Conservation (phyloP, 2,329 filamentous ascomycete genomes). For the Xylaria sp. region DNA sequence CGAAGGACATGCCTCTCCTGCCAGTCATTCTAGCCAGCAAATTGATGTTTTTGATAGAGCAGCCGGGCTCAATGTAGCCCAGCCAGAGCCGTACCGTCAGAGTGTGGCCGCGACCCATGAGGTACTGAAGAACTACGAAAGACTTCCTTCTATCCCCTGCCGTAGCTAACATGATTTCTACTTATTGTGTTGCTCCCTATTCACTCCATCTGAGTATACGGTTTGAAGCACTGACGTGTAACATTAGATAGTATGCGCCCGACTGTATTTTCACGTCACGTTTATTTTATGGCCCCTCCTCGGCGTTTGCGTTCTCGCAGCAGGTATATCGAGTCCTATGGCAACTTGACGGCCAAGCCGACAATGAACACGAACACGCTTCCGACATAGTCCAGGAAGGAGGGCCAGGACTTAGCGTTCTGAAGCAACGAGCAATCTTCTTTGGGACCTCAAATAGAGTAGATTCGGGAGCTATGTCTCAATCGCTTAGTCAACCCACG, state of each 20-base stretch:
- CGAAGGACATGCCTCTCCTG: not conserved
- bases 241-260: not conserved
- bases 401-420: conserved; percentile 14
- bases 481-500: not conserved
- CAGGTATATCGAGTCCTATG: conserved; percentile 19
- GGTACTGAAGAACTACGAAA: not conserved
- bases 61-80: not conserved
- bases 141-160: not conserved
- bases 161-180: not conserved
- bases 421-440: conserved; percentile 16
- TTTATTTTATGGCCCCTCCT: conserved; percentile 21
- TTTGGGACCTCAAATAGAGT: conserved; percentile 19
- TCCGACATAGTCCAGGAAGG: conserved; percentile 13
- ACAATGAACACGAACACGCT: not conserved
- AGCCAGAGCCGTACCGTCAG: conserved; percentile 8
- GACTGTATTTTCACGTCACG: conserved; percentile 15
- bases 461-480: not conserved
- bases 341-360: not conserved
- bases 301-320: conserved; percentile 19
- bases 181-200: not conserved
- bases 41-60: not conserved
- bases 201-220: not conserved
- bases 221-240: not conserved
- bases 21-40: conserved; percentile 1
- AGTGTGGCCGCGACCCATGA: conserved; percentile 18